Conservation (phyloP, 371 early-diverging fungal species). For the Mucor irregularis region DNA sequence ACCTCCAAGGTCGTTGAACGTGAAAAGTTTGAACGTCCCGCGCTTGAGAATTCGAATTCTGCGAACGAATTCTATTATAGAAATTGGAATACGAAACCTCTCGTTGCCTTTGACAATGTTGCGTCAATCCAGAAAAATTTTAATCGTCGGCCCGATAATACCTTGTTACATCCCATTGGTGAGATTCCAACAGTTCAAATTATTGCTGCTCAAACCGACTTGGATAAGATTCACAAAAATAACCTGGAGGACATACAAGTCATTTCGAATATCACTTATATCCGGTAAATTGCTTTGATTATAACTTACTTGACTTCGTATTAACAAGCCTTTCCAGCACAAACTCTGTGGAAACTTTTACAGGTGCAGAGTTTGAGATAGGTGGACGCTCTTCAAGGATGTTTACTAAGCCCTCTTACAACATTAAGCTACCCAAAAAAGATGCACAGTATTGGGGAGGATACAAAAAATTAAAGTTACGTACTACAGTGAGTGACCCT, state of each 20-base stretch:
- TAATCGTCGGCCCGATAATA: constrained; percentile 10
- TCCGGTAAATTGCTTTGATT: constrained; percentile 18
- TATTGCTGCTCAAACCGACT: constrained; percentile 10
- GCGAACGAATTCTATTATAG: constrained; percentile 25
- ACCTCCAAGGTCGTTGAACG: constrained; percentile 5
- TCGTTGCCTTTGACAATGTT: constrained; percentile 2
- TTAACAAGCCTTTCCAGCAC: constrained; percentile 9
- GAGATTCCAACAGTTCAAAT: constrained; percentile 39
- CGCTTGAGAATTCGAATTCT: neutral
- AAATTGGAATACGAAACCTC: constrained; percentile 9
- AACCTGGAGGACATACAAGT: constrained; percentile 26
- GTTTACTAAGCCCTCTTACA: constrained; percentile 35
- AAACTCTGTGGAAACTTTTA: constrained; percentile 18
- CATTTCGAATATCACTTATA: constrained; percentile 25
- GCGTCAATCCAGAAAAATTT: constrained; percentile 4
- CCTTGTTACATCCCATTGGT: constrained; percentile 20
- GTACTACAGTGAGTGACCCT: constrained; percentile 32
- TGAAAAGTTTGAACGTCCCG: constrained; percentile 14
- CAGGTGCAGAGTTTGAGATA: constrained; percentile 22
- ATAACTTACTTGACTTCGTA: neutral
- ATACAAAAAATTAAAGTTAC: constrained; percentile 21
- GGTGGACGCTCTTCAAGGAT: constrained; percentile 35
- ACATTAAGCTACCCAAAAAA: constrained; percentile 26
- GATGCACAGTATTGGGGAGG: constrained; percentile 9
- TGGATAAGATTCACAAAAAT: constrained; percentile 25